phyloP scores from a whole-genome alignment of 257 asterid genomes.

The Striga asiatica region DNA sequence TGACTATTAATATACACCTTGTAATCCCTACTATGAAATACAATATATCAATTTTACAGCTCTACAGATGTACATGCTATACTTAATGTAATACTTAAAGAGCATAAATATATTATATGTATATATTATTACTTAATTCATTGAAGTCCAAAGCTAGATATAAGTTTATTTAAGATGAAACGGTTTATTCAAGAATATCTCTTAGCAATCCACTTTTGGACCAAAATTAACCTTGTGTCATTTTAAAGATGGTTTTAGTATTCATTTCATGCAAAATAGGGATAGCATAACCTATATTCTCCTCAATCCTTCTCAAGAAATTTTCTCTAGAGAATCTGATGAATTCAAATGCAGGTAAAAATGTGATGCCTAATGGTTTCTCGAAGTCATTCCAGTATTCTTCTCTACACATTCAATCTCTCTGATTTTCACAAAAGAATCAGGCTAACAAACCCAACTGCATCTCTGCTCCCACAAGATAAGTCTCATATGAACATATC shows the following conservation, averaged over 20 bases:
- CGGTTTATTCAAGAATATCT: too few species aligned
- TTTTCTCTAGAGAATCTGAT: conserved; percentile 5
- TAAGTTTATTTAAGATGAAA: too few species aligned
- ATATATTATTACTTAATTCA: too few species aligned
- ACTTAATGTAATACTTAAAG: too few species aligned
- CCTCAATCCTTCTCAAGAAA: background rate
- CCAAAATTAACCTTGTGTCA: background rate
- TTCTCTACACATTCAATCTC: conserved; percentile 1
- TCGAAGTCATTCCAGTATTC: conserved; percentile 10
- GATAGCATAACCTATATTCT: background rate
- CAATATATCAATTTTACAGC: too few species aligned
- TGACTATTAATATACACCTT: too few species aligned
- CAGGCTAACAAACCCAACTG: background rate
- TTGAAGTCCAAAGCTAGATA: too few species aligned
- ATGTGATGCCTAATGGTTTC: conserved; percentile 6
- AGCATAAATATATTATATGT: too few species aligned
- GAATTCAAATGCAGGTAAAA: conserved; percentile 3
- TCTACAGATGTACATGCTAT: too few species aligned
- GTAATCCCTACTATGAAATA: too few species aligned
- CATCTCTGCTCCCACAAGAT: conserved; percentile 4
- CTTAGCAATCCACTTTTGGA: background rate
- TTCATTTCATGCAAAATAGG: background rate
- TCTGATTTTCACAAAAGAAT: conserved; percentile 3
- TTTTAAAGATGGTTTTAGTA: background rate
- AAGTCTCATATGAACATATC: too few species aligned